Percentiles rank a stretch among this genome's conserved stretches.
Conservation (phyloP, 345 rosid genomes). For the Salix caprea region DNA sequence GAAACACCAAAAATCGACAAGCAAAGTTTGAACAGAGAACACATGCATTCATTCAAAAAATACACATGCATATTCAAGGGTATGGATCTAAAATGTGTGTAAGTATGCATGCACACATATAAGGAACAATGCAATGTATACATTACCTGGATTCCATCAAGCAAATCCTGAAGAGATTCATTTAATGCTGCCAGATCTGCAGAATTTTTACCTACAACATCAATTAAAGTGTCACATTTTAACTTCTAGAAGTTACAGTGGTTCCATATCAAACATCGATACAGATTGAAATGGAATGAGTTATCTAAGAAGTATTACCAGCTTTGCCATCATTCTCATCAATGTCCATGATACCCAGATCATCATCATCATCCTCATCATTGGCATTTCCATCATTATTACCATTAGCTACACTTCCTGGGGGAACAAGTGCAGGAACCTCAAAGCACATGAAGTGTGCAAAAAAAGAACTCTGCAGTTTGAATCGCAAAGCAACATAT, state of each 20-base stretch:
- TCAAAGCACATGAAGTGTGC: conserved; percentile 99
- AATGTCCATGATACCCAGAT: conserved; percentile 93
- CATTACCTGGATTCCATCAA: conserved; percentile 90
- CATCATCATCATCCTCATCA: conserved; percentile 61
- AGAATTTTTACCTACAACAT: conserved; percentile 60
- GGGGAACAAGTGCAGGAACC: conserved; percentile 92
- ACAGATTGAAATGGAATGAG: conserved; percentile 14
- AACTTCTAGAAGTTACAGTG: conserved; percentile 7
- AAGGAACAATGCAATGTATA: background rate
- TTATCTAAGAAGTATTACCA: conserved; percentile 40
- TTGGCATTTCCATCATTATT: conserved; percentile 41
- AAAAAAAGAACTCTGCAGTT: conserved; percentile 92
- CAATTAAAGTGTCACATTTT: conserved; percentile 9
- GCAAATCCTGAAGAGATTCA: conserved; percentile 94
- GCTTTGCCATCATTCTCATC: conserved; percentile 73
- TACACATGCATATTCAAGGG: background rate
- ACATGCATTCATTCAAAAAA: background rate
- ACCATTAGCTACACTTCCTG: conserved; percentile 65
- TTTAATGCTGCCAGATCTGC: conserved; percentile 77
- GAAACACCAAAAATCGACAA: background rate
- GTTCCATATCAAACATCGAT: conserved; percentile 8
- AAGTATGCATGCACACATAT: background rate
- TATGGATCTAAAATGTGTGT: background rate
- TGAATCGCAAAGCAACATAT: conserved; percentile 19
- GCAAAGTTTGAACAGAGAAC: background rate